These are phyloP conservation scores for Aureobasidium sp. DNA, from an alignment of 2,329 filamentous ascomycete genomes.

Conservation along the genomic window DNA sequence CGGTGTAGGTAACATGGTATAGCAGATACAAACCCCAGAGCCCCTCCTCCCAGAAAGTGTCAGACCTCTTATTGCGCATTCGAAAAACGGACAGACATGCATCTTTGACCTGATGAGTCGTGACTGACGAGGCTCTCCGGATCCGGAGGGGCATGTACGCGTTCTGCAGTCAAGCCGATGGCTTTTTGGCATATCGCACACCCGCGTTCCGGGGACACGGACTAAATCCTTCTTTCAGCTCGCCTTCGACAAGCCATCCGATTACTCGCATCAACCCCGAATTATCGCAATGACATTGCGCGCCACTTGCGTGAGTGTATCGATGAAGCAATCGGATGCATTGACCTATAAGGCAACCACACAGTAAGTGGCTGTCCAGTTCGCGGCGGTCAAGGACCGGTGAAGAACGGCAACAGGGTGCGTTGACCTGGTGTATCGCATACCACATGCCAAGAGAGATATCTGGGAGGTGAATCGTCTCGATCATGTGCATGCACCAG, in stretches of 20 bases:
- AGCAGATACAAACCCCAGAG: background rate
- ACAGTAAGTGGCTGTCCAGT: background rate
- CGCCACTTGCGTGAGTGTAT: slow-evolving; percentile 7
- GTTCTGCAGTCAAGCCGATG: background rate
- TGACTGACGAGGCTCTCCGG: background rate
- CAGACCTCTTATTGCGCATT: background rate
- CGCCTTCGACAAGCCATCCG: background rate
- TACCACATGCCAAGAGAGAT: background rate
- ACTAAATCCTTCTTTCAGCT: slow-evolving; percentile 8
- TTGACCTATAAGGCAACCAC: background rate
- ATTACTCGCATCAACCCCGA: background rate
- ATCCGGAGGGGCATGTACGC: background rate
- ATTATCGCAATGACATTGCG: background rate
- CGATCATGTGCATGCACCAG: background rate
- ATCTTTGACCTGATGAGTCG: background rate
- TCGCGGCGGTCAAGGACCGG: background rate
- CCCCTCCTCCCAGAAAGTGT: background rate
- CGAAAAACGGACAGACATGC: background rate
- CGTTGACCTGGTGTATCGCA: background rate
- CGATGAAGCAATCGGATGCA: background rate
- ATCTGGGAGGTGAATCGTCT: background rate
- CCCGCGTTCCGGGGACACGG: background rate
- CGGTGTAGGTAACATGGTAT: background rate
- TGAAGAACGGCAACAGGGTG: background rate
- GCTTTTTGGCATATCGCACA: background rate